phyloP scores from a whole-genome alignment of 176 grass and related monocot species.

The Eremochloa ophiuroides region DNA sequence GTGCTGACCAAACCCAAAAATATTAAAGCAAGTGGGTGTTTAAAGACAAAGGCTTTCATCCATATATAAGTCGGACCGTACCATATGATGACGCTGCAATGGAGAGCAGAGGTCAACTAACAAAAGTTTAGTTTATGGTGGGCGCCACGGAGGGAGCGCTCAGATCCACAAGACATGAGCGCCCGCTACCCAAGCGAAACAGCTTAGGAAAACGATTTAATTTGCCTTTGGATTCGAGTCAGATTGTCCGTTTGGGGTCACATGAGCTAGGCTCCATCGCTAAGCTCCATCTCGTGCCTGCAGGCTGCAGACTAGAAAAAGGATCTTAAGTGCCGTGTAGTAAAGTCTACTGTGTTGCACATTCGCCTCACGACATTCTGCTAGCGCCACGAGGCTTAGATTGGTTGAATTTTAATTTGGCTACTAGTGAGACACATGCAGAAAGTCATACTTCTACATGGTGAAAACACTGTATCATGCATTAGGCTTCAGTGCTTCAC shows the following conservation, averaged over 20 bases:
- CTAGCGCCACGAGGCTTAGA: background rate
- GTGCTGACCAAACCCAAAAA: conserved; percentile 19
- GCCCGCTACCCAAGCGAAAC: conserved; percentile 21
- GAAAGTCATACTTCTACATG: background rate
- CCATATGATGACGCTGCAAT: background rate
- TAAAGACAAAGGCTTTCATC: conserved; percentile 1
- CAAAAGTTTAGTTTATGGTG: conserved; percentile 28
- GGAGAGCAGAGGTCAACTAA: conserved; percentile 52
- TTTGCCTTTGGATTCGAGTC: conserved; percentile 38
- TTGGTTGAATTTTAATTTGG: background rate
- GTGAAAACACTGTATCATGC: background rate
- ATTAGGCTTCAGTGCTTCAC: background rate
- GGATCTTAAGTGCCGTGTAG: background rate
- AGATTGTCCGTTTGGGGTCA: conserved; percentile 44
- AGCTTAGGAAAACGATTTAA: conserved; percentile 24
- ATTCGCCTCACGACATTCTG: background rate
- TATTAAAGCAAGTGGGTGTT: background rate
- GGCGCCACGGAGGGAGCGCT: conserved; percentile 32
- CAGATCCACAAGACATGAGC: conserved; percentile 47
- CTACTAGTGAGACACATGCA: background rate
- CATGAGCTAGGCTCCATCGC: conserved; percentile 31
- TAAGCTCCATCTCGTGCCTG: conserved; percentile 21
- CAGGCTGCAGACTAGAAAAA: conserved; percentile 5
- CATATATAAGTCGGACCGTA: background rate
- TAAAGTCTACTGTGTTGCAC: conserved; percentile 12